Evolutionary conservation across 306 rosid genomes (phyloP), one percentile per base, ranked within the genome.

Genomic region (Urtica urens): DNA sequence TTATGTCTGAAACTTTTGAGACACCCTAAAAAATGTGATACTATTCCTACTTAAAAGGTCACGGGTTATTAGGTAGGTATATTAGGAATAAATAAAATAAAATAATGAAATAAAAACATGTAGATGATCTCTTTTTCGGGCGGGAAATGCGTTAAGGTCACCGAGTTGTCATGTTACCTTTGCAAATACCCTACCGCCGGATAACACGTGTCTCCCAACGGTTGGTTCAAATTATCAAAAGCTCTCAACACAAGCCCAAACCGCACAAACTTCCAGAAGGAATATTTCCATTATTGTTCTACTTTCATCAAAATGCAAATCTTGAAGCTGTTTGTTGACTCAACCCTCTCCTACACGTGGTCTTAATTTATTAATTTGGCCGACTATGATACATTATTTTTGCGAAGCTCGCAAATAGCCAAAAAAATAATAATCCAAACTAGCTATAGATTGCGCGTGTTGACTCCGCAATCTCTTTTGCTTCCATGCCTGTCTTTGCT

Each of bases 111-210:
- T 20, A 27, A 19, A 44, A 70, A 67, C 53, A 43, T 70, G 74
- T 18, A 48, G 59, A 39, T 50, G 65, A 66, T 64, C 78, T 56
- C 38, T 34, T 57, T 60, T 48, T 27, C 23, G 48, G 85, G 79
- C 79, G 63, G 22, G 15, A 49, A 65, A 50, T 59, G 58, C 78
- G 83, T 64, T 12, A 16, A 46, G 14, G 4, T 75, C 66, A 59
- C 55, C 26, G 35, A 52, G 9, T 2, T 52, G 25, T 62, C 64
- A 66, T 54, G 66, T 55, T 67, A 39, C 42, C n/a, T n/a, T n/a
- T n/a, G n/a, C n/a, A n/a, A n/a, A n/a, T 22, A 34, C 17, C 25
- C 11, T 1, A 39, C 31, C 21, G 15, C 30, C 27, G 56, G 63
- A n/a, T 41, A 54, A 46, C 15, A 65, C 37, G 52, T 57, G 51